Conservation (phyloP, 2,329 filamentous ascomycete species). For the Boeremia exigua region DNA sequence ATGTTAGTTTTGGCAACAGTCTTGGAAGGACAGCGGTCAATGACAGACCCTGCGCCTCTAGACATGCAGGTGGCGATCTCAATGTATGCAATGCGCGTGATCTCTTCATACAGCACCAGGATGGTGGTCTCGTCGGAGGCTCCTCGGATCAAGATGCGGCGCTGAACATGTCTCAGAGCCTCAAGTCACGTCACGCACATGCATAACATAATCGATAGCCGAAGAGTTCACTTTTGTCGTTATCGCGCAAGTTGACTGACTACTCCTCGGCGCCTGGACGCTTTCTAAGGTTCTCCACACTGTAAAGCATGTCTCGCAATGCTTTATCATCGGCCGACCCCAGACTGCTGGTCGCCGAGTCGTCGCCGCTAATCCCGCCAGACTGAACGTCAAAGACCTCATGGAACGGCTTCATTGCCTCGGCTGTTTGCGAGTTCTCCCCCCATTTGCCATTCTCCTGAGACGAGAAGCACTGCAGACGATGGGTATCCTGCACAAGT, state of each 20-base stretch:
- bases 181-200: conserved; percentile 17
- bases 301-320: conserved; percentile 55
- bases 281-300: conserved; percentile 58
- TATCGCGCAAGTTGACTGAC: conserved; percentile 13
- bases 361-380: conserved; percentile 10
- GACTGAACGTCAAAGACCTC: conserved; percentile 14
- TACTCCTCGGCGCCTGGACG: conserved; percentile 49
- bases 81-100: too few species aligned
- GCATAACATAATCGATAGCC: not conserved
- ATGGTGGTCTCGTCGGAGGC: too few species aligned
- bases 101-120: too few species aligned
- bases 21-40: not conserved
- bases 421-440: conserved; percentile 22
- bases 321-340: conserved; percentile 43
- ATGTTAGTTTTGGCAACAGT: not conserved
- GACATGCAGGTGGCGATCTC: not conserved
- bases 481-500: conserved; percentile 20
- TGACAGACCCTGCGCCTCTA: not conserved
- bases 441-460: conserved; percentile 31
- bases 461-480: conserved; percentile 36
- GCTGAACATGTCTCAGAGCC: conserved; percentile 19
- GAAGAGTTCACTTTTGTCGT: conserved; percentile 3
- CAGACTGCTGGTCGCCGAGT: conserved; percentile 26
- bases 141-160: conserved; percentile 6
- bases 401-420: conserved; percentile 27